Conservation (phyloP, 1,284 basidiomycete species). For the Cutaneotrichosporon cavernicola region DNA sequence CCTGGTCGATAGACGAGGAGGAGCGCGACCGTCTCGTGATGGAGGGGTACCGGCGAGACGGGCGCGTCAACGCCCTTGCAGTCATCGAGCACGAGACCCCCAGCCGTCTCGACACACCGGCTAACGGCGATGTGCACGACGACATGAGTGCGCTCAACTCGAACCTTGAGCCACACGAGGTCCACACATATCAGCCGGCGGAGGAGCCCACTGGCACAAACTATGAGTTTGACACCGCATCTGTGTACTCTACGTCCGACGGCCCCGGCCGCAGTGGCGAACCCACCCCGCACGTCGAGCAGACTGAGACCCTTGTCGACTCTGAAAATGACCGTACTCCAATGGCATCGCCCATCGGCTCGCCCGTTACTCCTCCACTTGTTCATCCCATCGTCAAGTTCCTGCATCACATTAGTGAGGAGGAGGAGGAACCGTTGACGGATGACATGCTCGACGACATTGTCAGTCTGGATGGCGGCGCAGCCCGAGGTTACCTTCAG, state of each 20-base stretch:
- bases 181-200: slow-evolving; percentile 5
- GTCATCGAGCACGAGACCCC: slow-evolving; percentile 24
- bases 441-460: slow-evolving; percentile 28
- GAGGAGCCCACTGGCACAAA: slow-evolving; percentile 13
- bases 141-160: neutral
- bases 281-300: neutral
- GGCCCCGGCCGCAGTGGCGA: neutral
- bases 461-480: slow-evolving; percentile 17
- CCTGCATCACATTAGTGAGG: slow-evolving; percentile 26
- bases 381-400: slow-evolving; percentile 14
- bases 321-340: slow-evolving; percentile 16
- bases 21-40: slow-evolving; percentile 26
- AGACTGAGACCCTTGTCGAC: neutral
- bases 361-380: slow-evolving; percentile 3
- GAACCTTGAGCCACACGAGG: slow-evolving; percentile 4
- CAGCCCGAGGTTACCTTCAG: slow-evolving; percentile 1
- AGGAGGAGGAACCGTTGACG: slow-evolving; percentile 26
- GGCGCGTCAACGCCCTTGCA: slow-evolving; percentile 43
- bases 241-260: neutral
- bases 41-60: slow-evolving; percentile 40
- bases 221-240: slow-evolving; percentile 4
- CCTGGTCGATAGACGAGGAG: slow-evolving; percentile 27
- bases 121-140: neutral
- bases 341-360: slow-evolving; percentile 6
- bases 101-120: neutral